phyloP scores from a whole-genome alignment of 2,329 filamentous ascomycete species.

The Nakataea oryzae region DNA sequence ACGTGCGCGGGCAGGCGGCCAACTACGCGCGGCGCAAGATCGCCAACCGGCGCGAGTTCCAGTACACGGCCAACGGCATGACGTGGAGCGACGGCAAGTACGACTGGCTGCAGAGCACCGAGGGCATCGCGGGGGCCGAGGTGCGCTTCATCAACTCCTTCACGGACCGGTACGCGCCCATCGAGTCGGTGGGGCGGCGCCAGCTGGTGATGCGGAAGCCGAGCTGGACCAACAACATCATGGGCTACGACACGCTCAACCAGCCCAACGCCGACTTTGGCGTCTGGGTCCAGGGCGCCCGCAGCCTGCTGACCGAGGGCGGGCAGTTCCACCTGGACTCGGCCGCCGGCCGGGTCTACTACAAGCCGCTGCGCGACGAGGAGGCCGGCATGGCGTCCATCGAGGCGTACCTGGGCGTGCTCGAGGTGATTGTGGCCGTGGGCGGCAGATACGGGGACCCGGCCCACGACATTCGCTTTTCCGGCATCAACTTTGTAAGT shows the following conservation, averaged over 20 bases:
- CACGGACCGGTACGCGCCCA: slow-evolving; percentile 7
- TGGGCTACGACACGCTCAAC: slow-evolving; percentile 7
- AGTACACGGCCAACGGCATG: slow-evolving; percentile 5
- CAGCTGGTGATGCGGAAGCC: slow-evolving; percentile 8
- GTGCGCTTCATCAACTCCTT: slow-evolving; percentile 5
- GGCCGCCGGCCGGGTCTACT: slow-evolving; percentile 6
- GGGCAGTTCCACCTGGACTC: slow-evolving; percentile 7
- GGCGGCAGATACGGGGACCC: slow-evolving; percentile 6
- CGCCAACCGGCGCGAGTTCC: slow-evolving; percentile 5
- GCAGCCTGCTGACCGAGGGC: slow-evolving; percentile 4
- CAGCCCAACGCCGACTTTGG: slow-evolving; percentile 5
- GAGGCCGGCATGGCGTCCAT: slow-evolving; percentile 3
- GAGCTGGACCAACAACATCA: slow-evolving; percentile 5
- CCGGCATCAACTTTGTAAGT: slow-evolving; percentile 3
- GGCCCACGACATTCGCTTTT: slow-evolving; percentile 6
- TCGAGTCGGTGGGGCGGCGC: slow-evolving; percentile 1
- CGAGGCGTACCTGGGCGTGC: slow-evolving; percentile 4
- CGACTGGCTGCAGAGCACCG: slow-evolving; percentile 4
- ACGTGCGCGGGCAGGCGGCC: slow-evolving; percentile 6
- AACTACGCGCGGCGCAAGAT: slow-evolving; percentile 7
- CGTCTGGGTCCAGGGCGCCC: slow-evolving; percentile 7
- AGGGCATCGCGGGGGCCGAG: slow-evolving; percentile 5
- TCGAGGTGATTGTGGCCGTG: slow-evolving; percentile 5
- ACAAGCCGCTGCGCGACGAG: slow-evolving; percentile 7
- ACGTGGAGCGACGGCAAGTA: slow-evolving; percentile 4